Conservation (phyloP, 139 green algal species). For the Pseudopediastrum boryanum region DNA sequence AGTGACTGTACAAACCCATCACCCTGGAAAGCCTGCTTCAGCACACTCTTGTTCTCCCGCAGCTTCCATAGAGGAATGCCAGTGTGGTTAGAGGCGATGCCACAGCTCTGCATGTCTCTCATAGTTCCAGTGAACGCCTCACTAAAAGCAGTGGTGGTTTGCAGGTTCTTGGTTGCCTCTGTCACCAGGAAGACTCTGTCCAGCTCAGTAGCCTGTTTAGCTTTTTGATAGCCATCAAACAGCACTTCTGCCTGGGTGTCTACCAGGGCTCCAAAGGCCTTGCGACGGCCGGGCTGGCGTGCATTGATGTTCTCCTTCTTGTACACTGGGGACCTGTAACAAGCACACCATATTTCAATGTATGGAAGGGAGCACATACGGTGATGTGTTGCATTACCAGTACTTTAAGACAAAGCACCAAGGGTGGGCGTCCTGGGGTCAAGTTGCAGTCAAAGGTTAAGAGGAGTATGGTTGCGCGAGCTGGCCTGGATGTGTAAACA, state of each 20-base stretch:
- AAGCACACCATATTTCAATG: too few species aligned
- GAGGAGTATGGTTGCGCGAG: too few species aligned
- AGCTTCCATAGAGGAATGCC: constrained; percentile 10
- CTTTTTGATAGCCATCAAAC: neutral
- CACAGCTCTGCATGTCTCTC: constrained; percentile 10
- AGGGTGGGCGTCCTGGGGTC: too few species aligned
- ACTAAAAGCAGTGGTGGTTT: neutral
- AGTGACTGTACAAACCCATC: too few species aligned
- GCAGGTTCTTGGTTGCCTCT: neutral
- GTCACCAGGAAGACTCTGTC: neutral
- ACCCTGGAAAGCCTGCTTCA: too few species aligned
- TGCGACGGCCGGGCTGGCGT: neutral
- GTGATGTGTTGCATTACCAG: neutral
- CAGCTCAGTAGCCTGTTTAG: neutral
- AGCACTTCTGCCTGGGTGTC: neutral
- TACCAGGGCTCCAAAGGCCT: neutral
- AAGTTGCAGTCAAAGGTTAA: too few species aligned
- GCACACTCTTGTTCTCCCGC: too few species aligned
- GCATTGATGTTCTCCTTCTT: neutral
- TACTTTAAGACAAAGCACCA: too few species aligned
- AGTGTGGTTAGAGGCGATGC: neutral
- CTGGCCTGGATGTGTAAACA: too few species aligned
- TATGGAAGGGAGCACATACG: too few species aligned
- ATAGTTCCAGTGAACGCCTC: neutral
- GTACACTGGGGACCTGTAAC: too few species aligned